Evolutionary conservation across 345 rosid genomes (phyloP).

Genomic region (Geranium rotundifolium): DNA sequence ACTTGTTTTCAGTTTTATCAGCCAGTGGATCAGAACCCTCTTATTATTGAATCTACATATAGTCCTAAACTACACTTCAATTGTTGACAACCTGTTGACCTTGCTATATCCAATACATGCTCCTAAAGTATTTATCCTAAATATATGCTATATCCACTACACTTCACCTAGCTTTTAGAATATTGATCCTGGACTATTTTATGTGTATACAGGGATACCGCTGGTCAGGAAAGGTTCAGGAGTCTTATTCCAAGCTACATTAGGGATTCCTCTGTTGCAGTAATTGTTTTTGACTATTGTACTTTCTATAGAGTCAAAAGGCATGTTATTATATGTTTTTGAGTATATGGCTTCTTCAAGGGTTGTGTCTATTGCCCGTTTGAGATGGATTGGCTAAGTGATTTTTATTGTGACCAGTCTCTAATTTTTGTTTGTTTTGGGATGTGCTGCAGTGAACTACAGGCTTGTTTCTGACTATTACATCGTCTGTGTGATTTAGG

Average conservation of each 20-base stretch:
- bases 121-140: no score
- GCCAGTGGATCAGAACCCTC: background rate
- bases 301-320: background rate
- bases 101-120: no score
- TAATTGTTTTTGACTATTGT: conserved; percentile 39
- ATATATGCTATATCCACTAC: no score
- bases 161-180: no score
- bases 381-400: no score
- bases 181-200: conserved; percentile 4
- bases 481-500: conserved; percentile 23
- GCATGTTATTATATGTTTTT: no score
- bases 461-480: background rate
- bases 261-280: conserved; percentile 93
- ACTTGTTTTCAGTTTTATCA: background rate
- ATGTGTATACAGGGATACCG: conserved; percentile 63
- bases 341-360: background rate
- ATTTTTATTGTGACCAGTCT: background rate
- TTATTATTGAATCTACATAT: background rate
- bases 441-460: background rate
- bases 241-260: conserved; percentile 95
- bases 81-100: background rate
- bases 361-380: background rate
- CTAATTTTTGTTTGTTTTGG: background rate
- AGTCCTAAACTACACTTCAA: background rate
- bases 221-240: conserved; percentile 92